phyloP scores from a whole-genome alignment of 495 filamentous ascomycete species.

The Corynascus novoguineensis region DNA sequence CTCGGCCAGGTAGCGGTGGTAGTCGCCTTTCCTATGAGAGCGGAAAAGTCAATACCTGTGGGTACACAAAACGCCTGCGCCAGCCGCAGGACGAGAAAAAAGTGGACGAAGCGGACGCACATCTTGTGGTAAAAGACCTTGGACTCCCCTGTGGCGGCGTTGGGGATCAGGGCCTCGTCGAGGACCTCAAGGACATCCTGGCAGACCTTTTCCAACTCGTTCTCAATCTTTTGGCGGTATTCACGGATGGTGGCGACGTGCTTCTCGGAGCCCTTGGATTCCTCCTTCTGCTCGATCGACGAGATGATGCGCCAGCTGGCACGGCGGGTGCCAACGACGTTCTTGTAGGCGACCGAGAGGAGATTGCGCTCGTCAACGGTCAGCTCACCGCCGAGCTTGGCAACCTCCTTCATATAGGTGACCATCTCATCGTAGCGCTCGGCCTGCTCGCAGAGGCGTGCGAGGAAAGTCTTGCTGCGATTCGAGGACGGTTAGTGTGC shows the following conservation, averaged over 20 bases:
- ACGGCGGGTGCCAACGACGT: slow-evolving; percentile 97
- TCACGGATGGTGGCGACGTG: slow-evolving; percentile 93
- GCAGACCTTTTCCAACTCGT: slow-evolving; percentile 95
- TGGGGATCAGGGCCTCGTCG: slow-evolving; percentile 91
- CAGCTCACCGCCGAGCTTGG: slow-evolving; percentile 95
- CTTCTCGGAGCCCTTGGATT: slow-evolving; percentile 97
- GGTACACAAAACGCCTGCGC: not conserved
- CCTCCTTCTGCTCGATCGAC: slow-evolving; percentile 99
- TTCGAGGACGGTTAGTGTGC: slow-evolving; percentile 23
- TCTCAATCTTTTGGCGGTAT: slow-evolving; percentile 98
- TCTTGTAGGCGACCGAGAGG: slow-evolving; percentile 99
- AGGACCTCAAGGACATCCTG: slow-evolving; percentile 96
- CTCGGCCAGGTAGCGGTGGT: slow-evolving; percentile 98
- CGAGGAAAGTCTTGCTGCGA: slow-evolving; percentile 98
- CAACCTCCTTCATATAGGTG: slow-evolving; percentile 99
- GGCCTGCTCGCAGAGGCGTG: slow-evolving; percentile 99
- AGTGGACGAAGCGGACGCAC: slow-evolving; percentile 49
- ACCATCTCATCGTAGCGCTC: slow-evolving; percentile 99
- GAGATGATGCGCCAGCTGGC: slow-evolving; percentile 99
- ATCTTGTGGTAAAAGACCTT: slow-evolving; percentile 99
- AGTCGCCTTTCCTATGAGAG: slow-evolving; percentile 97
- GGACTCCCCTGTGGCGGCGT: slow-evolving; percentile 96
- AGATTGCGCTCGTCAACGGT: slow-evolving; percentile 99
- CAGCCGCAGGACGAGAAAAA: not conserved
- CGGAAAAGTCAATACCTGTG: slow-evolving; percentile 6